Percentiles rank a stretch among this genome's conserved stretches.
These are phyloP conservation scores for Ceratocystis huliohia DNA, from an alignment of 2,329 filamentous ascomycete species.

Conservation along the genomic window DNA sequence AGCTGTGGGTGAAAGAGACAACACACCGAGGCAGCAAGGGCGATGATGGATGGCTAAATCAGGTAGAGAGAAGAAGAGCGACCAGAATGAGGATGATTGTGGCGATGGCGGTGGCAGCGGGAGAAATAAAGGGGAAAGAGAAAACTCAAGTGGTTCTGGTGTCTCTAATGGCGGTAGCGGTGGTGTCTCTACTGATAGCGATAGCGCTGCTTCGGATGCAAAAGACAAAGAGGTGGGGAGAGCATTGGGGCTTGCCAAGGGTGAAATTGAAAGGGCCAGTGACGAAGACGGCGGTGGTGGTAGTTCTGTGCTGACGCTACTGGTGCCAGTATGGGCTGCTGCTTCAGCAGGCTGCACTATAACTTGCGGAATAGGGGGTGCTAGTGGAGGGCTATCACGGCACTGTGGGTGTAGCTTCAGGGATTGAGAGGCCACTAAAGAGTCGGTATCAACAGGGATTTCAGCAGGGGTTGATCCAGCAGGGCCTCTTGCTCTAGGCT, in stretches of 20 bases:
- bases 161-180: constrained; percentile 22
- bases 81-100: constrained; percentile 17
- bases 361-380: background rate
- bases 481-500: background rate
- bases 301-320: no score
- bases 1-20: constrained; percentile 2
- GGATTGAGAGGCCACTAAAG: background rate
- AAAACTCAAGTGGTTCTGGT: constrained; percentile 20
- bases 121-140: constrained; percentile 24
- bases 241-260: background rate
- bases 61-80: constrained; percentile 14
- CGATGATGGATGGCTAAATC: background rate
- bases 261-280: background rate
- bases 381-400: background rate
- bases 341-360: constrained; percentile 5
- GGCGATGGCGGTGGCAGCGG: constrained; percentile 26
- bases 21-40: constrained; percentile 13
- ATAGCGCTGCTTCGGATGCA: constrained; percentile 3
- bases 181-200: constrained; percentile 17
- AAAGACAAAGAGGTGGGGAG: constrained; percentile 1
- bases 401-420: background rate
- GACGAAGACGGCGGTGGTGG: background rate
- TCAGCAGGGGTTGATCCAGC: background rate
- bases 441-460: background rate
- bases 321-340: background rate